Evolutionary conservation across 2,329 filamentous ascomycete species (phyloP), one percentile per base, ranked within the genome.

Genomic region (Westerdykella aurantiaca): DNA sequence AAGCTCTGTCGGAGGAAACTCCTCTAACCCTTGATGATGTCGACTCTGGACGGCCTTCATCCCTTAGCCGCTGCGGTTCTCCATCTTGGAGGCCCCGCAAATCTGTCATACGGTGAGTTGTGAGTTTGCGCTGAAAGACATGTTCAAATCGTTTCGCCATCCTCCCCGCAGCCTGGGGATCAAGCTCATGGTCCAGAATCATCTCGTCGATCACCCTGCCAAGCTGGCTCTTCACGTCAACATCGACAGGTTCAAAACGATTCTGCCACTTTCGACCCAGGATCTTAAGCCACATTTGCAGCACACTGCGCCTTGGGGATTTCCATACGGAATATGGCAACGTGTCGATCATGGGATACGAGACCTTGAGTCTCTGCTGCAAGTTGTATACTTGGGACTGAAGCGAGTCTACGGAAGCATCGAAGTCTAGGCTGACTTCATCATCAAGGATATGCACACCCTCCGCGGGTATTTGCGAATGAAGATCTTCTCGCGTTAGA

Each of bases 231-330:
- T 58, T 49, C 1, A 53, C 43, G 11, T 38, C 18, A 1, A 22
- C 13, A 2, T 47, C 42, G 12, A 52, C 46, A 14, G 51, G 38
- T 1, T 61, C 51, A 10, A 56, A 54, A 0, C 58, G 48, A 14
- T 48, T 52, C 16, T 56, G 44, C 51, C 56, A 66, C 35, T 57
- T 51, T 6, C 34, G 44, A 0, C 52, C 37, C 0, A 66, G 34
- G 11, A 64, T 56, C 39, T 52, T 61, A 0, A 64, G 46, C 57
- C 59, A 66, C 1, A 49, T 58, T 34, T 53, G 50, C n/a, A 63
- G 25, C 0, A 52, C 52, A 7, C 47, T 41, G 13, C 46, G 46
- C 22, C 58, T 54, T 9, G 48, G 51, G 3, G 49, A 51, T 1
- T 38, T 51, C 55, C 52, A 60, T 5, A 62, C 51, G 5, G 56